phyloP scores from a whole-genome alignment of 768 basidiomycete species.

The Tricholoma flavovirens region DNA sequence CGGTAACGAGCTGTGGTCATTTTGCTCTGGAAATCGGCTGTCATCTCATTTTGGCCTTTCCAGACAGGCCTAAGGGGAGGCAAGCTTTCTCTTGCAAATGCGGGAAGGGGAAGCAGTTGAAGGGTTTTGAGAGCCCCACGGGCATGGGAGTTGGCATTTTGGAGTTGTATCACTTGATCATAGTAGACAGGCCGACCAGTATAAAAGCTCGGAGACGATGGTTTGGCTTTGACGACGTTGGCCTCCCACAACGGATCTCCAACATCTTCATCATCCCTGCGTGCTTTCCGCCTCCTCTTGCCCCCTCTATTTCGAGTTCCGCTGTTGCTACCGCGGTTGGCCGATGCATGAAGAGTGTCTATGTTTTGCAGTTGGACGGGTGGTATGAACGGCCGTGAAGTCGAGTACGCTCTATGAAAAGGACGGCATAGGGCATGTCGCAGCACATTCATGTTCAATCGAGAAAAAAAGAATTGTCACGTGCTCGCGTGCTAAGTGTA shows the following conservation, averaged over 20 bases:
- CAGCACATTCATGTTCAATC: constrained; percentile 21
- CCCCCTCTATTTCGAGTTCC: neutral
- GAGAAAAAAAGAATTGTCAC: constrained; percentile 6
- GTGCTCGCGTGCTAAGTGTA: constrained; percentile 9
- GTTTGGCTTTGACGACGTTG: constrained; percentile 26
- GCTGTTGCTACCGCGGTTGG: neutral
- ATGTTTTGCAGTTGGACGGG: constrained; percentile 24
- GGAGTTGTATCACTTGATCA: constrained; percentile 63
- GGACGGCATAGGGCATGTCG: constrained; percentile 19
- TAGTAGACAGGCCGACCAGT: constrained; percentile 72
- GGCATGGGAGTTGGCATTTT: constrained; percentile 53
- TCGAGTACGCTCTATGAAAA: constrained; percentile 18
- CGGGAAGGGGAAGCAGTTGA: constrained; percentile 76
- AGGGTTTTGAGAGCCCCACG: constrained; percentile 55
- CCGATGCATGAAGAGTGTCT: neutral
- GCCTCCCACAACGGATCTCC: constrained; percentile 8
- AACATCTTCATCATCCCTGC: constrained; percentile 10
- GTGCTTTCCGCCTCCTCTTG: constrained; percentile 13
- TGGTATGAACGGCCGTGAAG: constrained; percentile 28
- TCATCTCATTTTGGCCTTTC: constrained; percentile 61
- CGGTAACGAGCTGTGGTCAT: constrained; percentile 72
- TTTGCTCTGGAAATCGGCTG: constrained; percentile 45
- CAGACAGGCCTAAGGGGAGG: constrained; percentile 60
- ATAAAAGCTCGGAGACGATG: constrained; percentile 77
- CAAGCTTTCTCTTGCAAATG: constrained; percentile 54